A percentile compares a stretch with the other conserved stretches of the same genome.
phyloP scores from a whole-genome alignment of 139 green algal genomes.

The Monoraphidium neglectum region DNA sequence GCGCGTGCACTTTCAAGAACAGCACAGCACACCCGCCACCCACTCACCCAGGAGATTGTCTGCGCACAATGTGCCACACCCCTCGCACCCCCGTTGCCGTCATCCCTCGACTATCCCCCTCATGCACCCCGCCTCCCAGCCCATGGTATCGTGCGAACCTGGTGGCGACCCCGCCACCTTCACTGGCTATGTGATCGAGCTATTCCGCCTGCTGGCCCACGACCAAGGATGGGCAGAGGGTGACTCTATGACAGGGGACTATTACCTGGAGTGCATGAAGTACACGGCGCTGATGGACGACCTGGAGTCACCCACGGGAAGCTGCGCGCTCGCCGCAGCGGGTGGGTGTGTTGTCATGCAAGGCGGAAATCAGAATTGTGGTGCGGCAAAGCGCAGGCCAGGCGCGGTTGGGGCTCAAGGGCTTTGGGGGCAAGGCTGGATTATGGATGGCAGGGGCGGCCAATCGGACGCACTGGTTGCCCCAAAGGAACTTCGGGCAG shows the following conservation, averaged over 20 bases:
- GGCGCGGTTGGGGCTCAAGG: neutral
- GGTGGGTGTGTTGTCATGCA: conserved; percentile 1
- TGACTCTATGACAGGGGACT: neutral
- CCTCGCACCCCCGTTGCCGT: neutral
- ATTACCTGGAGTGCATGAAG: conserved; percentile 10
- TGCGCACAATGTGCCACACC: neutral
- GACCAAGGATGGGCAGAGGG: conserved; percentile 9
- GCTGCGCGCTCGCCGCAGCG: conserved; percentile 17
- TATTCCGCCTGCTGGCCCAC: conserved; percentile 29
- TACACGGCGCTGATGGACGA: conserved; percentile 21
- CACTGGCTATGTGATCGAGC: conserved; percentile 27
- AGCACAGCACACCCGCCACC: neutral
- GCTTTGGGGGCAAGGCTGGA: neutral
- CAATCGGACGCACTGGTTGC: no score
- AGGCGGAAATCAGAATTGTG: neutral
- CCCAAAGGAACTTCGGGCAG: no score
- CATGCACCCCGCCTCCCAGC: neutral
- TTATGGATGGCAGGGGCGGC: neutral
- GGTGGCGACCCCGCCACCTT: no score
- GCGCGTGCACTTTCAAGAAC: neutral
- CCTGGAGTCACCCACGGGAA: conserved; percentile 1
- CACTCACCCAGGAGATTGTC: conserved; percentile 6
- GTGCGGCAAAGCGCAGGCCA: neutral
- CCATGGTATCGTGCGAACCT: no score
- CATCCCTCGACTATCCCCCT: neutral